phyloP scores from a whole-genome alignment of 1,284 basidiomycete species.

The Stygiomarasmius scandens region DNA sequence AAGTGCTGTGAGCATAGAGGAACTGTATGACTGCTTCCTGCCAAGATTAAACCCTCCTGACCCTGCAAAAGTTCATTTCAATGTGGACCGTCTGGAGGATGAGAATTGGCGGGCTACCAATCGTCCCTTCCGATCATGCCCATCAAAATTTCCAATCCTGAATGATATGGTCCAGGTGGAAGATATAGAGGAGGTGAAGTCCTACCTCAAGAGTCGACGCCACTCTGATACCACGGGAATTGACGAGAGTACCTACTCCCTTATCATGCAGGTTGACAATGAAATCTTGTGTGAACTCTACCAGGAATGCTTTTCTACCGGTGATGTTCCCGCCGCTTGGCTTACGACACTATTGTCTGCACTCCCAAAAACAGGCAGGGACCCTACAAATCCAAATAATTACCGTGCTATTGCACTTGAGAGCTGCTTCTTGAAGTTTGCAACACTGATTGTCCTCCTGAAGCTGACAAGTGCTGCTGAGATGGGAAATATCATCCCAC shows the following conservation, averaged over 20 bases:
- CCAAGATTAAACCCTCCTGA: conserved; percentile 5
- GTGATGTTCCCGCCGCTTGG: neutral
- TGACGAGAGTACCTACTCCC: neutral
- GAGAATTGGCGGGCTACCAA: neutral
- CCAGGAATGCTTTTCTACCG: neutral
- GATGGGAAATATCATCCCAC: neutral
- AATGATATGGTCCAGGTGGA: neutral
- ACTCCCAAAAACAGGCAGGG: neutral
- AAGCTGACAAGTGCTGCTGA: neutral
- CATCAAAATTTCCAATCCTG: neutral
- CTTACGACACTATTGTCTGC: neutral
- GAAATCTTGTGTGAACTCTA: neutral
- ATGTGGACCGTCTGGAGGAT: neutral
- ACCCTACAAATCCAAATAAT: neutral
- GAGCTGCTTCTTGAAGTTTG: conserved; percentile 9
- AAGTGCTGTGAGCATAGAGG: neutral
- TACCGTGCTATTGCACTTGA: neutral
- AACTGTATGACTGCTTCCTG: neutral
- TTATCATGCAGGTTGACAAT: conserved; percentile 7
- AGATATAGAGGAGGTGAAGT: conserved; percentile 6
- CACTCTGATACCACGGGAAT: conserved; percentile 1
- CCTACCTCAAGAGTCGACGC: neutral
- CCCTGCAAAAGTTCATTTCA: neutral
- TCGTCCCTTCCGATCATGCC: neutral
- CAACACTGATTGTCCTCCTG: conserved; percentile 4